Evolutionary conservation across 805 yeast species (phyloP).

Genomic region (Starmerella potacharoeniae): DNA sequence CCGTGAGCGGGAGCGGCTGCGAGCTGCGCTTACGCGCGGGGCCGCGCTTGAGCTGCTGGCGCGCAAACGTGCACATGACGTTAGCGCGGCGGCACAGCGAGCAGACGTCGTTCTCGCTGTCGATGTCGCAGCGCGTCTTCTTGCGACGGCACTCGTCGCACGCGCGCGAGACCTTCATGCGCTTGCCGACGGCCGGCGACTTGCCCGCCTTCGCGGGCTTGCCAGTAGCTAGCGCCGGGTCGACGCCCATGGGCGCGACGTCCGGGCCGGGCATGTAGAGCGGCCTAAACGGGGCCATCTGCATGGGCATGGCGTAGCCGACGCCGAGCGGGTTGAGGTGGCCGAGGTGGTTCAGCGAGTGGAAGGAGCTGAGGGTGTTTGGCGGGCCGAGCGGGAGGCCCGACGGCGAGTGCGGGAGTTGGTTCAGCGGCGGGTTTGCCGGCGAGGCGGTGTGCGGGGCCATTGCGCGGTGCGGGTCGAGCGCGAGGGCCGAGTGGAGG

Average conservation of each 20-base stretch:
- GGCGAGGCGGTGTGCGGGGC: background rate
- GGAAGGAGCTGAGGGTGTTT: background rate
- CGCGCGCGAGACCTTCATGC: constrained; percentile 24
- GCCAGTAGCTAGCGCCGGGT: background rate
- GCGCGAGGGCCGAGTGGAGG: background rate
- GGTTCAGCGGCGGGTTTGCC: background rate
- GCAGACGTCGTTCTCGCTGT: constrained; percentile 30
- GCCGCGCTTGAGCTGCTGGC: constrained; percentile 51
- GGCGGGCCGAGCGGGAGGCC: background rate
- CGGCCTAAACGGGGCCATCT: constrained; percentile 2
- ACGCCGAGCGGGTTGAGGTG: background rate
- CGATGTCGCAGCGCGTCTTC: constrained; percentile 35
- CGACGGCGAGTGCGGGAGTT: background rate
- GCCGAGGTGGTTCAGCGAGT: background rate
- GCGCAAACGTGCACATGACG: constrained; percentile 43
- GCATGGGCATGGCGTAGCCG: constrained; percentile 3
- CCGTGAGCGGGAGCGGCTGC: constrained; percentile 1
- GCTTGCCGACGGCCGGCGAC: constrained; percentile 14
- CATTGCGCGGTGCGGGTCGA: background rate
- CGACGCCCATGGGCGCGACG: background rate
- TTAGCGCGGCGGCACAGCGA: constrained; percentile 42
- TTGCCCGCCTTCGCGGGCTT: background rate
- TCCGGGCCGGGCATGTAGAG: background rate
- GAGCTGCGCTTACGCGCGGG: constrained; percentile 41
- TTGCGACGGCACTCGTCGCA: constrained; percentile 34